Base-by-base conservation (phyloP, 257 asterid genomes). In the Capsicum rhomboideum region DNA sequence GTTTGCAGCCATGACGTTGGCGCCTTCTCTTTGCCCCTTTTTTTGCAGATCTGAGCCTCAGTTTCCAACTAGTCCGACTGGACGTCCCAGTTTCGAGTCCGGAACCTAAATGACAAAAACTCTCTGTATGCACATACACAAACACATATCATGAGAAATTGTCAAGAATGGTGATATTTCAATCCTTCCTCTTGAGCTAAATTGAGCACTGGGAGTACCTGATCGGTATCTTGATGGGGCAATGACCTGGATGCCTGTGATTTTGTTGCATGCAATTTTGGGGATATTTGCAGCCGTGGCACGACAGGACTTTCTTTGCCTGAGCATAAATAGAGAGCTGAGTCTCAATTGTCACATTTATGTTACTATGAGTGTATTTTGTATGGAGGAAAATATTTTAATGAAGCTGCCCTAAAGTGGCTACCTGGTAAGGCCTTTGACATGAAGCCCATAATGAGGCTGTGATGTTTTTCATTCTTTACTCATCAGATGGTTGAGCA, bases 11-110 rank as follows among this genome's bases (percentile, higher is more conserved):
- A n/a, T n/a, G n/a, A n/a, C n/a, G n/a, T n/a, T n/a, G n/a, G n/a
- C n/a, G n/a, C n/a, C n/a, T 28, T 83, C 67, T 55, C 59, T 68
- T 54, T 31, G 59, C 72, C 66, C 52, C 14, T 13, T 26, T 16
- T 75, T 75, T 14, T 11, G 21, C 59, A 14, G 12, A 23, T 83
- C 82, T 83, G 82, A 74, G 85, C 77, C 85, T 83, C 85, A 75
- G 16, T 7, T 46, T 18, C 52, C 52, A 9, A 37, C 52, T 68
- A 10, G 53, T 5, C 28, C 16, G 20, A 40, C 78, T 37, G 78
- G 53, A 20, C 1, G 29, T 37, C 78, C 53, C 17, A 68, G 53
- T 4, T 8, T 34, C 14, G 0, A 18, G 9, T 34, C 18, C 29
- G 0, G 52, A 68, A 18, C 53, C 52, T 68, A 68, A 68, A 37